A percentile compares a stretch with the other conserved stretches of the same genome.
Evolutionary conservation across 352 stramenopile species (phyloP).

Genomic region (Phytopythium kandeliae): DNA sequence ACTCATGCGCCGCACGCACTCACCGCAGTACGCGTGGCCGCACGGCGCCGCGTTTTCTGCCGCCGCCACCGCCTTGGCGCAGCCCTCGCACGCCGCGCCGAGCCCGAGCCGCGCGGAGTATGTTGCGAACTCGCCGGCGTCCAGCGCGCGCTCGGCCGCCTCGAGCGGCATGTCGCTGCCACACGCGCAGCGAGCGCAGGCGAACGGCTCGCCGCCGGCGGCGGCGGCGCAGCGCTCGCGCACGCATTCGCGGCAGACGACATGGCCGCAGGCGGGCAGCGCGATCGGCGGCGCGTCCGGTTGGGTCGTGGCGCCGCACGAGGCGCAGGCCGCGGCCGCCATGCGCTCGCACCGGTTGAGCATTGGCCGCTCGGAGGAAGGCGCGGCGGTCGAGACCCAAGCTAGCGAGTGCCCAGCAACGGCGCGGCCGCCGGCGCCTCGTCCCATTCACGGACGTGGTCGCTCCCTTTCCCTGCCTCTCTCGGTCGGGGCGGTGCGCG

Average conservation of each 20-base stretch:
- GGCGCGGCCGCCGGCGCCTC: too few relatives aligned
- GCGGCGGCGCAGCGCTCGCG: background rate
- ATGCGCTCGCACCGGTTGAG: too few relatives aligned
- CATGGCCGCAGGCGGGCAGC: background rate
- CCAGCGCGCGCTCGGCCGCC: constrained; percentile 16
- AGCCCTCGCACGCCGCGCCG: constrained; percentile 33
- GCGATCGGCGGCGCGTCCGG: background rate
- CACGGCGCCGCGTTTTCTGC: constrained; percentile 33
- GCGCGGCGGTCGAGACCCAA: too few relatives aligned
- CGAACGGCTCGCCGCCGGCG: background rate
- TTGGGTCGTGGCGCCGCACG: background rate
- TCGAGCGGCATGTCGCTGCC: constrained; percentile 18
- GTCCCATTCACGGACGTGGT: too few relatives aligned
- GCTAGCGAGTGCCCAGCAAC: too few relatives aligned
- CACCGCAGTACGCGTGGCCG: constrained; percentile 52
- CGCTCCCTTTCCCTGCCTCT: too few relatives aligned
- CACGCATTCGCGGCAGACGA: background rate
- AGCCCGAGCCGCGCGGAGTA: constrained; percentile 11
- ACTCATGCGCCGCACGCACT: constrained; percentile 56
- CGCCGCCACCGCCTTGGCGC: constrained; percentile 14
- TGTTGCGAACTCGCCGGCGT: constrained; percentile 8
- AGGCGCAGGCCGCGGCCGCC: too few relatives aligned
- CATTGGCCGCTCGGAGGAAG: too few relatives aligned
- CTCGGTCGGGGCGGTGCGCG: background rate
- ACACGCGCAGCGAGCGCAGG: constrained; percentile 10